These are phyloP conservation scores for Rhodotorula sp. DNA, from an alignment of 1,284 basidiomycete species.

Conservation along the genomic window DNA sequence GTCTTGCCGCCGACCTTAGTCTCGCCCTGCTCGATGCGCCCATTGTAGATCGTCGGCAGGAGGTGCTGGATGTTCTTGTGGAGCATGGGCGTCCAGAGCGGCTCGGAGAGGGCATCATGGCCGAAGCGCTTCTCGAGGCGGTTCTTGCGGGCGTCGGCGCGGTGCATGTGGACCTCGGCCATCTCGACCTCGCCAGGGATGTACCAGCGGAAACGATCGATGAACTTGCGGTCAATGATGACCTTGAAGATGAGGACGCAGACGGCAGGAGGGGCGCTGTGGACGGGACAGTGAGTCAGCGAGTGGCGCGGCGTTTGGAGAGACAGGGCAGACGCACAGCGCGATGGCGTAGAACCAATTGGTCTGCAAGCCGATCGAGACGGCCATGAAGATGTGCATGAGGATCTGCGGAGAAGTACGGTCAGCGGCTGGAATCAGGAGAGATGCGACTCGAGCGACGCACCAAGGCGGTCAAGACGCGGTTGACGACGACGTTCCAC, in stretches of 20 bases:
- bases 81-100: constrained; percentile 78
- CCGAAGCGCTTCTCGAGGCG: constrained; percentile 78
- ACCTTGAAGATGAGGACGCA: constrained; percentile 75
- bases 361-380: constrained; percentile 71
- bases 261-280: constrained; percentile 31
- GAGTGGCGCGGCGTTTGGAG: background rate
- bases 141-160: constrained; percentile 65
- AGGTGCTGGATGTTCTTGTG: constrained; percentile 79
- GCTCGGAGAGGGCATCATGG: constrained; percentile 68
- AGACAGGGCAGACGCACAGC: constrained; percentile 16
- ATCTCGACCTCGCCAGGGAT: constrained; percentile 69
- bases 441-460: constrained; percentile 68
- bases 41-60: constrained; percentile 59
- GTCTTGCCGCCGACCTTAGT: constrained; percentile 67
- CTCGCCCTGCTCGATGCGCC: constrained; percentile 61
- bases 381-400: constrained; percentile 43
- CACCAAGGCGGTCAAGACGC: constrained; percentile 68
- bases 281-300: no score
- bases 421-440: no score
- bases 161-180: constrained; percentile 65
- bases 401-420: constrained; percentile 18
- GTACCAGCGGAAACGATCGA: constrained; percentile 69
- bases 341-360: constrained; percentile 58
- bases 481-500: constrained; percentile 89
- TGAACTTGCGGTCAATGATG: constrained; percentile 67